These are phyloP conservation scores for Zea luxurians DNA, from an alignment of 176 grass and related monocot species.

Conservation along the genomic window DNA sequence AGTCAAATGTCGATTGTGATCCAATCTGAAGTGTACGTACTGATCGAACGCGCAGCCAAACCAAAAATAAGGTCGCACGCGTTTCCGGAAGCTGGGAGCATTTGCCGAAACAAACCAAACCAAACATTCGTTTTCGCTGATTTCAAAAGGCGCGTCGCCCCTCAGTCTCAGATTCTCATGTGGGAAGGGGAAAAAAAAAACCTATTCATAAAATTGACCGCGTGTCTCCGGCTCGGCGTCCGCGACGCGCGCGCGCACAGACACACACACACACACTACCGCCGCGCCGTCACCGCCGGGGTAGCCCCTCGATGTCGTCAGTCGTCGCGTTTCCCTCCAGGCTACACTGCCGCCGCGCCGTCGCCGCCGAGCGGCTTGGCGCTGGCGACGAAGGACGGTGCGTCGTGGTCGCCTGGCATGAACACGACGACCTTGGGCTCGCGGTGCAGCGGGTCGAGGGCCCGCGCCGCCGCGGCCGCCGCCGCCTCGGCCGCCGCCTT, in stretches of 20 bases:
- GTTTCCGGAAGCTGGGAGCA: too few species aligned
- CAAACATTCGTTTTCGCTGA: too few species aligned
- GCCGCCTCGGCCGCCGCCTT: background rate
- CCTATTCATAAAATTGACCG: background rate
- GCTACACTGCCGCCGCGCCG: background rate
- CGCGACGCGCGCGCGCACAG: background rate
- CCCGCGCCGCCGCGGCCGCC: background rate
- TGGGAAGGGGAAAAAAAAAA: background rate
- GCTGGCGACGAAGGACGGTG: conserved; percentile 46
- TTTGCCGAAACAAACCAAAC: too few species aligned
- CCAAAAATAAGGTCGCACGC: too few species aligned
- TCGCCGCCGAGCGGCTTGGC: conserved; percentile 29
- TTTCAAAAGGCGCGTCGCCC: too few species aligned
- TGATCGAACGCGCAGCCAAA: too few species aligned
- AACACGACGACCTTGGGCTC: conserved; percentile 46
- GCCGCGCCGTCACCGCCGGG: too few species aligned
- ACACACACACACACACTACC: too few species aligned
- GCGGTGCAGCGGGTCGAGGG: conserved; percentile 34
- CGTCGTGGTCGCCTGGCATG: conserved; percentile 40
- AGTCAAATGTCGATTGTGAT: too few species aligned
- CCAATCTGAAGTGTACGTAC: too few species aligned
- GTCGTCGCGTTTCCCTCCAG: background rate
- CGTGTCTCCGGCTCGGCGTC: background rate
- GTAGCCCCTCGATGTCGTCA: background rate
- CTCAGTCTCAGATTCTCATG: too few species aligned